Base-by-base conservation (phyloP, 148 eudicot genomes). In the Chenopodium suecicum region DNA sequence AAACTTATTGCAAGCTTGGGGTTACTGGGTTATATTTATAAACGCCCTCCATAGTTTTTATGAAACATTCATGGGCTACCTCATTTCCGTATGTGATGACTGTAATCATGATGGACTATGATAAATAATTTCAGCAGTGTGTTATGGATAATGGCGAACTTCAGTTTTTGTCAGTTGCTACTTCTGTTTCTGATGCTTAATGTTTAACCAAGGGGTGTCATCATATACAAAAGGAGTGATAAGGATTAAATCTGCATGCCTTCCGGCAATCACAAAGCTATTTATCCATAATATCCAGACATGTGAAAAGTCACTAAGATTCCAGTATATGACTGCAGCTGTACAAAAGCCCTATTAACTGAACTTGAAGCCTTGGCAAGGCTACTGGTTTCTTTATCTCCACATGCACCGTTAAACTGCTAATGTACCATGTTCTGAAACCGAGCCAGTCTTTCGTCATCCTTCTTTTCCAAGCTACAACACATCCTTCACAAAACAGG, bases 101-200 rank as follows among this genome's bases (percentile, higher is more conserved):
- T 41, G 44, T 41, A 41, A 41, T 41, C 44, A 6, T 41, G 7
- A 41, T 41, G 7, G 62, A 56, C 4, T 56, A 17, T 16, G 22
- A 56, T 56, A 12, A 14, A 17, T 1, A 46, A 22, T 47, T 69
- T 48, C 25, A 67, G 63, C 63, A 27, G 73, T 14, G 25, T 47
- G 46, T 27, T 12, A 44, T 32, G 71, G 54, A 56, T 44, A 14
- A 14, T 44, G 32, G 22, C 27, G 17, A 41, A 32, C 64, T 78
- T 67, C 47, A 69, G 47, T 74, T 48, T 48, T 78, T 50, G 31
- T 52, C 9, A 48, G 47, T 69, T 27, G 74, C 65, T 78, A 74
- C 81, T 29, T n/a, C 5, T 78, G 31, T 64, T 7, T 48, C 52
- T 48, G 52, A 48, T 48, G 52, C 13, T 41, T 48, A 48, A 48